Base-by-base conservation (phyloP, 176 grass and related monocot genomes). In the Avena insularis region DNA sequence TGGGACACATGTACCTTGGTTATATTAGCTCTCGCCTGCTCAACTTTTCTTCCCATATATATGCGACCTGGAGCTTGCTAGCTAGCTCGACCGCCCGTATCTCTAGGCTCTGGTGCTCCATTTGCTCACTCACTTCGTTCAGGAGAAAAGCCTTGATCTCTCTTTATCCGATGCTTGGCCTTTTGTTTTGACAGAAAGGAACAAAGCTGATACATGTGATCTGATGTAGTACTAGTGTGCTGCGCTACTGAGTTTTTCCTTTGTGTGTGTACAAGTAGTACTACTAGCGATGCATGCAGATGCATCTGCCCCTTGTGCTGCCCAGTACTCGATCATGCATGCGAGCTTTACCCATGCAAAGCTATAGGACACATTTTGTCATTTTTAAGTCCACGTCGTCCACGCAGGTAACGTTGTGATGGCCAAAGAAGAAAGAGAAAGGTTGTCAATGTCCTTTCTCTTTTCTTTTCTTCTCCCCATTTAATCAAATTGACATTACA, bases 21-120 rank as follows among this genome's bases (percentile, higher is more conserved):
- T 76, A 76, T 54, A 54, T 76, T 85, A 85, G 59, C 49, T 79
- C 50, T 45, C 33, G n/a, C 31, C 80, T 56, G 74, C 46, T 56
- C 84, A 91, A 85, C 86, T 91, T 91, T 91, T 91, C 71, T 85
- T 91, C 86, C 86, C 86, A 88, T 85, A 82, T 88, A 88, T 82
- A 88, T 72, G 86, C 45, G 90, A 85, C 82, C 85, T 69, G 81
- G 81, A 87, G 84, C 48, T 46, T 69, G 88, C 71, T 6, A 46
- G 46, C 47, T 85, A 54, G 60, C 76, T 68, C 81, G 85, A 84
- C 79, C 77, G 61, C 81, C 59, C 69, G 86, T 85, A 88, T 84
- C 77, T 91, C 51, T 91, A 85, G 86, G 59, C 49, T 38, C 56
- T 20, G 17, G 76, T 70, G 75, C 81, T 74, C 84, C 76, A 77